Evolutionary conservation across 345 rosid species (phyloP), one percentile per base, ranked within the genome.

Genomic region (Citrus glauca): DNA sequence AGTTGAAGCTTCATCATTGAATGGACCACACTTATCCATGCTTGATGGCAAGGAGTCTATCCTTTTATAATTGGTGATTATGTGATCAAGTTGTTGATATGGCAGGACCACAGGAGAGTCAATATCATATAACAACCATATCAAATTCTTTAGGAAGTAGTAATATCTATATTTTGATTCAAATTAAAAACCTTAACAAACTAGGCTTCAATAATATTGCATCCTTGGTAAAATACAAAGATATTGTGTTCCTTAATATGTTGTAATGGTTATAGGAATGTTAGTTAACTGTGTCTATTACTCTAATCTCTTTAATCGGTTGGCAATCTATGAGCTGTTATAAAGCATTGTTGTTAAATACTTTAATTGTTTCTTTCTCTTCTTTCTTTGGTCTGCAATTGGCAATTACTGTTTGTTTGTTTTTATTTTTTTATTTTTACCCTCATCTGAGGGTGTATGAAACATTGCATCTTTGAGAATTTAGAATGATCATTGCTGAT

Each of bases 11-110:
- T 24, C 37, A 53, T 17, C 67, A 32, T n/a, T 40, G 64, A 60
- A 24, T 61, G 78, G 71, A 45, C 81, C 80, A 68, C 81, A 3
- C 45, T 72, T 67, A 50, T 72, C 60, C 53, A 65, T 3, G 61
- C 62, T 19, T 53, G 25, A 38, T 28, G 30, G 38, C 14, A 33
- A 50, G 24, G 57, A 8, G 55, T 37, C 50, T 72, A 42, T 50
- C 53, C 33, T n/a, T 19, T 17, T 42, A 27, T 62, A 42, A 3
- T 50, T 70, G 14, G 6, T 50, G 20, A 53, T 30, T 27, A 28
- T 60, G 28, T 42, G 59, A 42, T 66, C 62, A 50, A 50, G 33
- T n/a, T 50, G 63, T 64, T 48, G 63, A 19, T 65, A 28, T 9
- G 35, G 22, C 20, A 32, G 66, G 76, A 72, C 66, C 76, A n/a